A percentile compares a stretch with the other conserved stretches of the same genome.
Conservation (phyloP, 192 early-diverging fungal species). For the Chytriomyces sp. region DNA sequence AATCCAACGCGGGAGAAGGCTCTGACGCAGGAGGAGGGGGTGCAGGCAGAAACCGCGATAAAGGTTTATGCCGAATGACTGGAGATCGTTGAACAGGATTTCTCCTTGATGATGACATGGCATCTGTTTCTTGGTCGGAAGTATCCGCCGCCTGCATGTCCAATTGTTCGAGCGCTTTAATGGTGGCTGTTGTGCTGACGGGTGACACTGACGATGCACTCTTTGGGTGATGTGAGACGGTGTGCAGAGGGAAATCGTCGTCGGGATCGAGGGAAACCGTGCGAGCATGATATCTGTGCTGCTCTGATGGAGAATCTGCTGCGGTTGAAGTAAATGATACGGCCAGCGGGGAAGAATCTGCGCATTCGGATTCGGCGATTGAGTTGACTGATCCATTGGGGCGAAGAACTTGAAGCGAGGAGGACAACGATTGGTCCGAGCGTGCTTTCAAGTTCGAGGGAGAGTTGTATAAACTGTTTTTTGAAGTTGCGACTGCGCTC, state of each 20-base stretch:
- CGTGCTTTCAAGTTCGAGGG: too few species aligned
- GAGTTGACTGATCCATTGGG: too few species aligned
- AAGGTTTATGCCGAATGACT: not conserved
- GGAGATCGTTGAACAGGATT: not conserved
- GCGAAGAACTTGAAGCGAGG: too few species aligned
- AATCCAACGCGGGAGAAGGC: not conserved
- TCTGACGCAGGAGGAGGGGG: not conserved
- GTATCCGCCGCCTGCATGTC: not conserved
- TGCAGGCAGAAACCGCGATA: not conserved
- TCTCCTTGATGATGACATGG: not conserved
- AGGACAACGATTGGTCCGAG: too few species aligned
- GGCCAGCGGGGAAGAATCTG: not conserved
- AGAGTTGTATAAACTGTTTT: too few species aligned
- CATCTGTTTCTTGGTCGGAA: not conserved
- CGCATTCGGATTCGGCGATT: not conserved
- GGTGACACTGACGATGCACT: not conserved
- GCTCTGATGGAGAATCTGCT: not conserved
- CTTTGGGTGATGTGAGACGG: slow-evolving; percentile 4
- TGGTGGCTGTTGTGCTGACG: slow-evolving; percentile 5
- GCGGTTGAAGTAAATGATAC: slow-evolving; percentile 4
- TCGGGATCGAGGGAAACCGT: not conserved
- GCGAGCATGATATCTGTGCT: not conserved
- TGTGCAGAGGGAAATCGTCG: slow-evolving; percentile 30
- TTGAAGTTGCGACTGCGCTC: too few species aligned
- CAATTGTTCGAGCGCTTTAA: not conserved